Evolutionary conservation across 2,329 filamentous ascomycete genomes (phyloP).

Genomic region (Thyridium curvatum): DNA sequence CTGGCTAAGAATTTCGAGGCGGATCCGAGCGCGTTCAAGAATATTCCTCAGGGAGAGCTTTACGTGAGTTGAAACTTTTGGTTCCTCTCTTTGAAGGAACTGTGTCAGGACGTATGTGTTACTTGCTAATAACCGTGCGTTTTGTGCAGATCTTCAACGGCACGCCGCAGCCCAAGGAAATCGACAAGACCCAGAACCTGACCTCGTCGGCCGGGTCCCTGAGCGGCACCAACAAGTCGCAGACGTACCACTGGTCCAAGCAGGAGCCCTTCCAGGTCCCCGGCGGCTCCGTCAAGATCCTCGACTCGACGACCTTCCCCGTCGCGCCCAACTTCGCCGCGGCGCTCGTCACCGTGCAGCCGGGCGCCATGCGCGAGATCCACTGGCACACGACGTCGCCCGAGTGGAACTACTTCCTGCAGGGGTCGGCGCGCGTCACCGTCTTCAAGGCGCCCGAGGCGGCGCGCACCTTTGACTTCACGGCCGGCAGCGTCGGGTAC

Average conservation of each 20-base stretch:
- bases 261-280: constrained; percentile 44
- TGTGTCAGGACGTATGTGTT: too few species aligned
- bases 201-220: constrained; percentile 37
- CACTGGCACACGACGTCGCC: constrained; percentile 57
- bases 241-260: constrained; percentile 45
- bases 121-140: too few species aligned
- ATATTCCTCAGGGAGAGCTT: constrained; percentile 38
- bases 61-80: constrained; percentile 29
- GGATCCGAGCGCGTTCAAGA: constrained; percentile 37
- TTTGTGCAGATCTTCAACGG: constrained; percentile 42
- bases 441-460: constrained; percentile 44
- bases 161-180: constrained; percentile 36
- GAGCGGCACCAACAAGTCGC: constrained; percentile 27
- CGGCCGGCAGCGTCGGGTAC: constrained; percentile 53
- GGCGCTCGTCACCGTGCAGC: constrained; percentile 50
- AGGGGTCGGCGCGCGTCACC: constrained; percentile 49
- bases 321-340: constrained; percentile 47
- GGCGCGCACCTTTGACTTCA: constrained; percentile 52
- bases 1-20: constrained; percentile 49
- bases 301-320: constrained; percentile 52
- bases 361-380: constrained; percentile 58
- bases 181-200: constrained; percentile 36
- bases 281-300: constrained; percentile 53
- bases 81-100: constrained; percentile 3
- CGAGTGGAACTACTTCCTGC: constrained; percentile 56